Base-by-base conservation (phyloP, 73 alveolate species). In the Paramecium caudatum region DNA sequence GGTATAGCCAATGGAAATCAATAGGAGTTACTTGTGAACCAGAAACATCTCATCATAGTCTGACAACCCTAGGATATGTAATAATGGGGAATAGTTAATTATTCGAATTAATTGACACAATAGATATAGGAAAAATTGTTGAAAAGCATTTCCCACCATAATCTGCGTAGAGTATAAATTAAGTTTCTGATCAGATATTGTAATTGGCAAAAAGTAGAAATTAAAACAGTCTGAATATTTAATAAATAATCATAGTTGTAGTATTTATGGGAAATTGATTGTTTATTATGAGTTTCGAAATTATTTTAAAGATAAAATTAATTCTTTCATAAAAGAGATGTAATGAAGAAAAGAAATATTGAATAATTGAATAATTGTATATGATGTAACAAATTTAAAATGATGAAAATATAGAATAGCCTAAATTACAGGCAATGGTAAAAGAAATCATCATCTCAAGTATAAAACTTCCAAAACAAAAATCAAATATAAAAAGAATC, bases 261-360 rank as follows among this genome's bases (percentile, higher is more conserved):
- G 23, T 55, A 55, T 55, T 55, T 43, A 55, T 55, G 23, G 80
- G 80, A 55, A 55, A 27, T 19, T 55, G 80, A 55, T 55, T 55
- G 80, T 55, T 27, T 49, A 0, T 39, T 6, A 46, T 27, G 48
- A 6, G n/a, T 39, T 39, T 39, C 48, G 5, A 6, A 39, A 39
- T 39, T 39, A 6, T 39, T 6, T 39, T 39, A 6, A 6, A 39
- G 5, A 39, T n/a, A 39, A 6, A 39, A 39, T 39, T 39, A 39
- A 55, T 55, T 55, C 80, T 55, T 55, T 55, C 80, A 27, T 55
- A 19, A 55, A 27, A 27, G 23, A 10, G 2, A 9, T 55, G 80
- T 23, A 23, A 55, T 55, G 41, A 55, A 55, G 80, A 55, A 19
- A 10, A 27, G 46, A 55, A 55, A 27, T 55, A 16, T 3, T 19